Evolutionary conservation across 257 asterid genomes (phyloP).

Genomic region (Nicotiana otophora): DNA sequence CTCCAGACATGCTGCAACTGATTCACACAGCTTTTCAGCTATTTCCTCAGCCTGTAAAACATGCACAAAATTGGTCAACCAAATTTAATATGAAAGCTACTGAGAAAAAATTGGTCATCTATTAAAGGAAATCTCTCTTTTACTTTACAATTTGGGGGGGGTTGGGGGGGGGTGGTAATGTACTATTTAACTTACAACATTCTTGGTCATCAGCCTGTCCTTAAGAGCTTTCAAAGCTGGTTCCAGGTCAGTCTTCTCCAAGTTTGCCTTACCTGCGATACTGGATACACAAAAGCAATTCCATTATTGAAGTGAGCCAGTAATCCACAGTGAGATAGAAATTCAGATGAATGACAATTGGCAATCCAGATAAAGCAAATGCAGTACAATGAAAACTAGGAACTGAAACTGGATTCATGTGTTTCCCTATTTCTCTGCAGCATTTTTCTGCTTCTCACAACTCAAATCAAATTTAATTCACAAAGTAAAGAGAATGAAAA

Average conservation of each 20-base stretch:
- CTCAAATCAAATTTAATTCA: neutral
- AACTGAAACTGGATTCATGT: neutral
- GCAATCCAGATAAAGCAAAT: neutral
- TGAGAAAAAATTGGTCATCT: neutral
- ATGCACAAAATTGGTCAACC: conserved; percentile 2
- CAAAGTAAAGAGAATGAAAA: neutral
- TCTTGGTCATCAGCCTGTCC: conserved; percentile 97
- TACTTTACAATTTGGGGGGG: neutral
- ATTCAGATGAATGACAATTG: neutral
- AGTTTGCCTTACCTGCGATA: conserved; percentile 80
- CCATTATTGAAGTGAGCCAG: neutral
- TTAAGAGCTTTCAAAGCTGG: conserved; percentile 91
- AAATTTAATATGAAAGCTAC: neutral
- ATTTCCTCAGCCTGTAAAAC: conserved; percentile 85
- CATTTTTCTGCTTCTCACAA: neutral
- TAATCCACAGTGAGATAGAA: neutral
- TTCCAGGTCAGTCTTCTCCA: conserved; percentile 80
- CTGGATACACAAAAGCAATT: conserved; percentile 27
- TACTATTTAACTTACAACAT: conserved; percentile 61
- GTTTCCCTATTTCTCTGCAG: neutral
- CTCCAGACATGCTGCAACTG: conserved; percentile 91
- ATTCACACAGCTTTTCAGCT: conserved; percentile 91
- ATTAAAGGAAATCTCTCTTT: neutral
- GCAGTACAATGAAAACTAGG: neutral
- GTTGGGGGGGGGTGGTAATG: neutral